These are phyloP conservation scores for Primulina tabacum DNA, from an alignment of 257 asterid genomes.

Conservation along the genomic window DNA sequence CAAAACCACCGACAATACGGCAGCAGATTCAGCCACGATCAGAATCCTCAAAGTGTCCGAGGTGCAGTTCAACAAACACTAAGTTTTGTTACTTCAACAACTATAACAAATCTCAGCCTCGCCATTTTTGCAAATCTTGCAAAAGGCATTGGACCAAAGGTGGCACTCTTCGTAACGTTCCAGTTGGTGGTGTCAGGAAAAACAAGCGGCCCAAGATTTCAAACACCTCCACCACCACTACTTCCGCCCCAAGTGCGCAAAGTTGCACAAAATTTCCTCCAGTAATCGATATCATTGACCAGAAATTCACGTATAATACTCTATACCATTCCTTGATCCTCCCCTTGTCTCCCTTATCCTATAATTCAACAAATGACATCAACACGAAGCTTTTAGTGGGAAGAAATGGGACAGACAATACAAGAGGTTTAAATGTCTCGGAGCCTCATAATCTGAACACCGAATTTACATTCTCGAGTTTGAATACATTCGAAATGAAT, in stretches of 20 bases:
- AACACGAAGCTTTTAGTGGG: background rate
- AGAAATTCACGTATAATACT: conserved; percentile 15
- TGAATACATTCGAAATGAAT: conserved; percentile 17
- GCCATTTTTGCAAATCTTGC: conserved; percentile 32
- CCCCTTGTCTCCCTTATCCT: conserved; percentile 15
- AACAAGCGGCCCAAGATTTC: conserved; percentile 21
- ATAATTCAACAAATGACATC: conserved; percentile 3
- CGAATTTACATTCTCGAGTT: conserved; percentile 24
- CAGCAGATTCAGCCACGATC: conserved; percentile 20
- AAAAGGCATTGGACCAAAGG: conserved; percentile 37
- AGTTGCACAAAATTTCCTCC: background rate
- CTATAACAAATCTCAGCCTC: conserved; percentile 35
- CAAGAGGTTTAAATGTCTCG: background rate
- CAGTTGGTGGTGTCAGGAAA: conserved; percentile 27
- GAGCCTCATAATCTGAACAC: conserved; percentile 10
- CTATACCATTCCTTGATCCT: conserved; percentile 26
- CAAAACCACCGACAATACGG: conserved; percentile 15
- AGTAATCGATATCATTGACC: conserved; percentile 1
- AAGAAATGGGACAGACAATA: background rate
- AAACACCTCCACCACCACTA: background rate
- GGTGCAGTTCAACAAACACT: conserved; percentile 27
- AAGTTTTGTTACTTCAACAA: conserved; percentile 33
- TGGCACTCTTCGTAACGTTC: conserved; percentile 32
- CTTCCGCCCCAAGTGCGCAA: background rate
- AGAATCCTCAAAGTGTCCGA: conserved; percentile 28